Percentiles rank a stretch among this genome's conserved stretches.
These are phyloP conservation scores for Penicillium bialowiezense DNA, from an alignment of 495 filamentous ascomycete species.

Conservation along the genomic window DNA sequence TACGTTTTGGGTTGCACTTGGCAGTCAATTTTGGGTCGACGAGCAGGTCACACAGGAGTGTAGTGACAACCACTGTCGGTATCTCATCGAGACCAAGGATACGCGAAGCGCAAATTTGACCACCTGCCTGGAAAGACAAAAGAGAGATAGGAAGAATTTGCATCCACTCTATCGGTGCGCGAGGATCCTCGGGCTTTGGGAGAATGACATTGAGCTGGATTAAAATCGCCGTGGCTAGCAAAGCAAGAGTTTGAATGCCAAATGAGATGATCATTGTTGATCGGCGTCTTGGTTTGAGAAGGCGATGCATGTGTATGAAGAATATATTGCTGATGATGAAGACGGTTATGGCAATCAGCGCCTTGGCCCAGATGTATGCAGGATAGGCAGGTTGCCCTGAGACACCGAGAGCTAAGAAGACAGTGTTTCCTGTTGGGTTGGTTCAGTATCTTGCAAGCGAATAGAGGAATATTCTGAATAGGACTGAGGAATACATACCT, in stretches of 20 bases:
- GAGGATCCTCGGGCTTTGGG: constrained; percentile 32
- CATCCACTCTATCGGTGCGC: constrained; percentile 34
- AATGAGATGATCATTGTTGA: constrained; percentile 55
- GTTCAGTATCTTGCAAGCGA: background rate
- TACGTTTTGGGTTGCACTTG: constrained; percentile 27
- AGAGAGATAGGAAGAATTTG: constrained; percentile 50
- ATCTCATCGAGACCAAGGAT: constrained; percentile 63
- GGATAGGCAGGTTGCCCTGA: constrained; percentile 37
- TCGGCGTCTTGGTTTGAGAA: constrained; percentile 37
- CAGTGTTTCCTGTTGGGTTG: constrained; percentile 30
- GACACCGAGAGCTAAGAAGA: constrained; percentile 38
- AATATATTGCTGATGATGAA: constrained; percentile 34
- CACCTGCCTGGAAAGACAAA: constrained; percentile 66
- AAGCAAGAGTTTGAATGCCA: constrained; percentile 48
- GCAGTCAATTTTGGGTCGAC: constrained; percentile 30
- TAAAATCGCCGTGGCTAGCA: constrained; percentile 52
- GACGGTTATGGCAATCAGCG: constrained; percentile 32
- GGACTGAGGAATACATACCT: constrained; percentile 26
- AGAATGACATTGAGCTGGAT: constrained; percentile 42
- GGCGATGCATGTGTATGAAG: constrained; percentile 33
- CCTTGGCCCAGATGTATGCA: constrained; percentile 41
- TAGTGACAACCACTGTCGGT: constrained; percentile 68
- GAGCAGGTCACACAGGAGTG: constrained; percentile 59
- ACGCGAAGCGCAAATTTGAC: constrained; percentile 62
- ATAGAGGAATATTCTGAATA: background rate